Evolutionary conservation across 352 stramenopile genomes (phyloP).

Genomic region (Thraustochytrium striatum): DNA sequence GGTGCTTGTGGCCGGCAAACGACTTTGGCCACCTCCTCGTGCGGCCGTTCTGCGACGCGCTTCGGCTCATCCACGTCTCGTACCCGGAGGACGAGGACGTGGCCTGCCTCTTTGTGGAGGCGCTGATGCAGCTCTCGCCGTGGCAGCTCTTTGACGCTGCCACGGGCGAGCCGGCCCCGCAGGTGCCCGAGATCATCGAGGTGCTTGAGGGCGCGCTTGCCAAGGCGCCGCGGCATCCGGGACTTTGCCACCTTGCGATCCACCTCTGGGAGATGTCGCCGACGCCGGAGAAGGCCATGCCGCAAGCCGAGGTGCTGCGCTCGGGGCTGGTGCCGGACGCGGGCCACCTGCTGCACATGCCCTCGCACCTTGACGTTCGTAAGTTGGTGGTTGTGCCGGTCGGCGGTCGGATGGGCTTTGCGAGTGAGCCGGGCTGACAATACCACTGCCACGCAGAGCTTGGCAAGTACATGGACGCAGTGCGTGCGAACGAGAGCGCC

Average conservation of each 20-base stretch:
- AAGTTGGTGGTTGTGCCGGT: not conserved
- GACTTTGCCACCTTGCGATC: slow-evolving; percentile 66
- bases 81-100: slow-evolving; percentile 63
- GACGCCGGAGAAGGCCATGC: slow-evolving; percentile 58
- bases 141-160: slow-evolving; percentile 67
- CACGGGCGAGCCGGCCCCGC: slow-evolving; percentile 56
- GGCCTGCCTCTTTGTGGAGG: slow-evolving; percentile 64
- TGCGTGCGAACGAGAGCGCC: slow-evolving; percentile 59
- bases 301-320: slow-evolving; percentile 57
- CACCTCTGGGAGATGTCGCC: slow-evolving; percentile 67
- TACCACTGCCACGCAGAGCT: slow-evolving; percentile 50
- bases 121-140: slow-evolving; percentile 65
- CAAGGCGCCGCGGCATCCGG: slow-evolving; percentile 60
- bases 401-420: not conserved
- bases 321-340: slow-evolving; percentile 59
- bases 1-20: slow-evolving; percentile 17
- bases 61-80: slow-evolving; percentile 59
- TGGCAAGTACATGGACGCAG: slow-evolving; percentile 62
- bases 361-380: slow-evolving; percentile 66
- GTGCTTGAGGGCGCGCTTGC: slow-evolving; percentile 59
- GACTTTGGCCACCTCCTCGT: slow-evolving; percentile 39
- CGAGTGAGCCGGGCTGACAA: not conserved
- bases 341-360: slow-evolving; percentile 68
- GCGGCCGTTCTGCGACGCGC: slow-evolving; percentile 59
- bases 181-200: slow-evolving; percentile 59